Base-by-base conservation (phyloP, 106 monocot genomes). In the Alisma plantagoaquatica region DNA sequence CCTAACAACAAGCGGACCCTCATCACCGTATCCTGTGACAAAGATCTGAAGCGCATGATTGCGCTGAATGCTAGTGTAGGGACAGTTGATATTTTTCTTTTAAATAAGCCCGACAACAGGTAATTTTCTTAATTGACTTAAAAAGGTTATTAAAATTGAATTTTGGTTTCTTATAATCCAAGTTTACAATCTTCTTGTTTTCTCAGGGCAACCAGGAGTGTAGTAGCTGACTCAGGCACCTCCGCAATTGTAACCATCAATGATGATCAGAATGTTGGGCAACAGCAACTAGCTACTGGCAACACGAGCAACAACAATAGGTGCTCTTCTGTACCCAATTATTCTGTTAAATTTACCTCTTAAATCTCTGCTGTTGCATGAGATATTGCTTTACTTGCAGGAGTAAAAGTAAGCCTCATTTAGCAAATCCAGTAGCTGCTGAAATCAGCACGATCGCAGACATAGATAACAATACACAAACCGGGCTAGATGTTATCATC, bases 11-110 rank as follows among this genome's bases (percentile, higher is more conserved):
- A 55, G 51, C 57, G 64, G 27, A 80, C 80, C 21, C 77, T 94
- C 20, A 94, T 94, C 55, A 75, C 83, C 31, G 66, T 94, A 38
- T 94, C 93, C 20, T 66, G 57, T 61, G 93, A 87, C 69, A 75
- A 76, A 51, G 93, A 94, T 73, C 70, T 94, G 33, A 70, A 80
- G 22, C 65, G 93, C 22, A 87, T 94, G 93, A 73, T 94, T 60
- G 54, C 79, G 51, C 84, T 83, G 58, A 74, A 68, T 69, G 48
- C 44, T 19, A 62, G 62, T 56, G 53, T 71, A 30, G 24, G 60
- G 19, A 70, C 74, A 32, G 49, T 71, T 16, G 79, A 86, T 46
- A 76, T 92, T 50, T 92, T 63, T 64, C 65, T 92, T 45, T 38
- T 92, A 67, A 75, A 61, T 54, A 86, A 76, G 54, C 60, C 53